Evolutionary conservation across 345 rosid genomes (phyloP).

Genomic region (Arabis alpina): DNA sequence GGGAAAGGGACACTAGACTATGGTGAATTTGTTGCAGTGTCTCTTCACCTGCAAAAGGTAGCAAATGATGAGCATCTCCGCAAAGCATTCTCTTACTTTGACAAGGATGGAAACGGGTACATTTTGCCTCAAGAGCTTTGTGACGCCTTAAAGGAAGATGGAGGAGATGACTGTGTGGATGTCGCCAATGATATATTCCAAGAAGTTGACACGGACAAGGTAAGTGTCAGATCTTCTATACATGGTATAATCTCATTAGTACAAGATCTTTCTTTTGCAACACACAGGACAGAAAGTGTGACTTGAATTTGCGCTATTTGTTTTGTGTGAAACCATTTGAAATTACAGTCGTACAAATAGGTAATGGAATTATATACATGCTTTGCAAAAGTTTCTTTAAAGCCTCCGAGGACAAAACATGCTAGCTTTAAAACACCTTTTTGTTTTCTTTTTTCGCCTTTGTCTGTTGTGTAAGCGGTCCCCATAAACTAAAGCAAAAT

Average conservation of each 20-base stretch:
- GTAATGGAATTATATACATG: constrained; percentile 31
- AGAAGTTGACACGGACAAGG: constrained; percentile 99
- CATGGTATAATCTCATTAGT: not conserved
- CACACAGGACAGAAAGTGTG: too few species aligned
- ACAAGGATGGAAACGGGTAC: constrained; percentile 88
- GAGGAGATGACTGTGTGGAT: constrained; percentile 86
- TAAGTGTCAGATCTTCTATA: constrained; percentile 33
- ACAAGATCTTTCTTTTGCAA: constrained; percentile 31
- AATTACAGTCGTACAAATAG: constrained; percentile 21
- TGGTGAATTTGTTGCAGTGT: constrained; percentile 91
- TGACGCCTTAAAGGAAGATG: constrained; percentile 92
- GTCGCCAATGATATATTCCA: constrained; percentile 98
- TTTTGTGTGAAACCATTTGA: constrained; percentile 23
- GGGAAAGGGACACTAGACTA: constrained; percentile 91
- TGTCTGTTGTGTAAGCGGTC: constrained; percentile 37
- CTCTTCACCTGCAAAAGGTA: constrained; percentile 89
- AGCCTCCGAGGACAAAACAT: constrained; percentile 36
- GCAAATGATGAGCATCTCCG: constrained; percentile 97
- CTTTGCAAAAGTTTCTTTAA: constrained; percentile 33
- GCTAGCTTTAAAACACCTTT: constrained; percentile 26
- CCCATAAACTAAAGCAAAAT: constrained; percentile 26
- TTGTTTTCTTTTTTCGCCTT: not conserved
- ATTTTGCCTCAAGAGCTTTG: constrained; percentile 93
- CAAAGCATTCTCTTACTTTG: constrained; percentile 96
- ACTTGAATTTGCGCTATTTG: not conserved